Percentiles rank a stretch among this genome's conserved stretches.
Conservation (phyloP, 2,329 filamentous ascomycete genomes). For the Scedosporium dehoogii region DNA sequence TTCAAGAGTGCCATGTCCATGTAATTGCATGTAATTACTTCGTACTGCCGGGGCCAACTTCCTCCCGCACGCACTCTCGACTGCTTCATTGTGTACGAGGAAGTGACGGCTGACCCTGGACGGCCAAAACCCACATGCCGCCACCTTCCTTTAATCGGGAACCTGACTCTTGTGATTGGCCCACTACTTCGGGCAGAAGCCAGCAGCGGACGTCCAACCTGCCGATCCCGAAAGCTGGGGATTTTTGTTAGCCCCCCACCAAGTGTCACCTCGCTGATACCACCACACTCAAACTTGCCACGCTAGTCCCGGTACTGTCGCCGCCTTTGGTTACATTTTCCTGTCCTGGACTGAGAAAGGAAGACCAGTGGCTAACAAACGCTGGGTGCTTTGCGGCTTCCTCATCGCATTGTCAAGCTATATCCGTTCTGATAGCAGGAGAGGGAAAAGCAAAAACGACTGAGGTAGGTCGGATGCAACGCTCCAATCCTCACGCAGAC, state of each 20-base stretch:
- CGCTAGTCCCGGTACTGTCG: not conserved
- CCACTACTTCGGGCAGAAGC: not conserved
- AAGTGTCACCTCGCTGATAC: not conserved
- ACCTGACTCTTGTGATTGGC: not conserved
- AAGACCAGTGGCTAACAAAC: not conserved
- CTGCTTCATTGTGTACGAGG: too few relatives aligned
- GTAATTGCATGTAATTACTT: not conserved
- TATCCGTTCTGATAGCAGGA: too few relatives aligned
- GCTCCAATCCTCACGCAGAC: too few relatives aligned
- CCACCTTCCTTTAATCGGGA: not conserved
- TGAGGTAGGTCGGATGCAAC: too few relatives aligned
- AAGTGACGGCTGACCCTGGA: too few relatives aligned
- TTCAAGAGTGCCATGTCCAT: not conserved
- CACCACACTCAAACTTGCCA: not conserved
- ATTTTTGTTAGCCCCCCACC: not conserved
- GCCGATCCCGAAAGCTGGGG: slow-evolving; percentile 1
- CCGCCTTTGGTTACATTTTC: not conserved
- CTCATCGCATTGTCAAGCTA: not conserved
- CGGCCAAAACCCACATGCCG: not conserved
- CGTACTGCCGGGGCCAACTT: not conserved
- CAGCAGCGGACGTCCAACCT: not conserved
- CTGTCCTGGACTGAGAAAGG: not conserved
- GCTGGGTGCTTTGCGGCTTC: too few relatives aligned
- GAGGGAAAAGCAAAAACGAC: too few relatives aligned
- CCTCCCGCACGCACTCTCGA: not conserved